phyloP scores from a whole-genome alignment of 2,329 filamentous ascomycete genomes.

The Botrytis sinoallii region DNA sequence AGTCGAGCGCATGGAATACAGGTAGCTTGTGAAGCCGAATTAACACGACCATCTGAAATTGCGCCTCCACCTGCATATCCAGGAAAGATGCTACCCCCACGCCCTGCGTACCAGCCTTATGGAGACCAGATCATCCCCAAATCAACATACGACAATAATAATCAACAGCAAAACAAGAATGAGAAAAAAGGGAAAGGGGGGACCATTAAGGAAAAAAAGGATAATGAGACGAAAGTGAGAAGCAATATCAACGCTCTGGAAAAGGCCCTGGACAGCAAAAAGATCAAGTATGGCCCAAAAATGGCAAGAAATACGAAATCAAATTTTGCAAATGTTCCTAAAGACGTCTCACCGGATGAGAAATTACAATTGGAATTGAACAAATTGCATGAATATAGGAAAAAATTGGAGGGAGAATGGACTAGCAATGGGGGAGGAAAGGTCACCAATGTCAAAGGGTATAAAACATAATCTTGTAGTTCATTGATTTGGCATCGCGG shows the following conservation, averaged over 20 bases:
- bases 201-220: not conserved
- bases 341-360: not conserved
- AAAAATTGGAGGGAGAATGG: not conserved
- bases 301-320: constrained; percentile 1
- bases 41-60: constrained; percentile 14
- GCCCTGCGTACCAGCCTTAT: constrained; percentile 9
- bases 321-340: not conserved
- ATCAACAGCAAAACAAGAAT: not conserved
- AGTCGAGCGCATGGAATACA: not conserved
- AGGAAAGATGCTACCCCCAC: constrained; percentile 5
- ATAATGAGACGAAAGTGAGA: not conserved
- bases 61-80: constrained; percentile 19
- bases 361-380: constrained; percentile 8
- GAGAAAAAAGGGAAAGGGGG: not conserved
- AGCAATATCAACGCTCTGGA: constrained; percentile 5
- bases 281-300: not conserved
- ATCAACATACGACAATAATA: not conserved
- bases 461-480: not conserved
- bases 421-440: not conserved
- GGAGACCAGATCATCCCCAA: not conserved
- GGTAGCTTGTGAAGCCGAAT: constrained; percentile 14
- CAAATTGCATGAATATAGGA: not conserved
- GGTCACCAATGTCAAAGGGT: not conserved
- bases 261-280: not conserved
- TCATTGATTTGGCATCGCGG: not conserved